Percentiles rank a stretch among this genome's conserved stretches.
Conservation (phyloP, 1,284 basidiomycete genomes). For the Rhodotorula sp. region DNA sequence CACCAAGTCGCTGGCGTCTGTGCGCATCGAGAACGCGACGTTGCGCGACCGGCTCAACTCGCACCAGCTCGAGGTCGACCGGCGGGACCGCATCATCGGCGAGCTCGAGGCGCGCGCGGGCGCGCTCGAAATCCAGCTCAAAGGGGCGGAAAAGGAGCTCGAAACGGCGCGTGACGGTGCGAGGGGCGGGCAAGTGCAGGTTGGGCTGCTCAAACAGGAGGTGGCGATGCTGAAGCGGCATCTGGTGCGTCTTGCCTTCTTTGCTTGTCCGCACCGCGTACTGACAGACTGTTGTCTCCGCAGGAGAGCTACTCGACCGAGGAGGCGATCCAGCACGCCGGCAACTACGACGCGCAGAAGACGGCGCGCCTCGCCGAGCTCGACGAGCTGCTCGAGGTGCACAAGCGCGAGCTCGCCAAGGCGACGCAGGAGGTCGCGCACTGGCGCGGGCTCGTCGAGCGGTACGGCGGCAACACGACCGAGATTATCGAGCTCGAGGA, state of each 20-base stretch:
- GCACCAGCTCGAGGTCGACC: conserved; percentile 35
- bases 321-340: conserved; percentile 43
- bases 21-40: conserved; percentile 41
- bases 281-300: conserved; percentile 4
- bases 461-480: conserved; percentile 39
- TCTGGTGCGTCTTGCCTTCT: conserved; percentile 33
- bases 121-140: conserved; percentile 38
- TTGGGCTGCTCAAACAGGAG: conserved; percentile 42
- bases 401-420: conserved; percentile 42
- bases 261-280: conserved; percentile 10
- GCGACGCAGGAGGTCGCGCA: conserved; percentile 37
- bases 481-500: conserved; percentile 36
- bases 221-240: conserved; percentile 45
- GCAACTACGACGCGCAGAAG: conserved; percentile 45
- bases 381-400: conserved; percentile 42
- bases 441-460: conserved; percentile 36
- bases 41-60: conserved; percentile 38
- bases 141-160: conserved; percentile 15
- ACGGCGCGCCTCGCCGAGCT: conserved; percentile 46
- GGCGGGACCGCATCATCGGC: conserved; percentile 43
- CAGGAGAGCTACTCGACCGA: conserved; percentile 44
- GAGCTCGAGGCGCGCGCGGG: conserved; percentile 42
- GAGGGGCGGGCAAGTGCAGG: conserved; percentile 39
- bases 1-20: conserved; percentile 42
- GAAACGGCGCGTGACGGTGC: conserved; percentile 20